Evolutionary conservation across 1,139 yeast genomes (phyloP).

Genomic region (Suhomyces atakaporum): DNA sequence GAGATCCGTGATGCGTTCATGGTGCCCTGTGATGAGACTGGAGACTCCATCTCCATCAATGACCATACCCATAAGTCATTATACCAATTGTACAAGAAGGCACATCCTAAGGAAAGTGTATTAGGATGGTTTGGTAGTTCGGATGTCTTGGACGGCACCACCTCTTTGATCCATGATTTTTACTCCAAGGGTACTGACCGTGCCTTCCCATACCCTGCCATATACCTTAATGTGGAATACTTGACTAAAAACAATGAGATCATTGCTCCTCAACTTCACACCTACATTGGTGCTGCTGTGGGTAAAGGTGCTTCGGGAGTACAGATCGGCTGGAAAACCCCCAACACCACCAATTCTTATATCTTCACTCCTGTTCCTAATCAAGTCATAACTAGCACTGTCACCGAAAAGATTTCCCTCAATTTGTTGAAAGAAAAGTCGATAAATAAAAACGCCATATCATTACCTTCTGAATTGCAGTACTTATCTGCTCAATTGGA

Average conservation of each 20-base stretch:
- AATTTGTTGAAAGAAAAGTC: constrained; percentile 34
- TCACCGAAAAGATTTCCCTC: constrained; percentile 60
- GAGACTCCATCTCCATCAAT: constrained; percentile 71
- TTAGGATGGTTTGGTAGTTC: constrained; percentile 89
- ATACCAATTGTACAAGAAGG: constrained; percentile 72
- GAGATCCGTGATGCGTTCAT: constrained; percentile 78
- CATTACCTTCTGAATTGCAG: constrained; percentile 28
- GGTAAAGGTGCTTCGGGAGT: constrained; percentile 52
- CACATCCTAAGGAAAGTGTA: constrained; percentile 77
- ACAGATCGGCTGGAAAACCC: constrained; percentile 51
- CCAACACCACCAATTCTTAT: constrained; percentile 48
- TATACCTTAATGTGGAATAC: constrained; percentile 65
- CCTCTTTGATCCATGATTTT: constrained; percentile 85
- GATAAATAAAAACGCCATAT: constrained; percentile 21
- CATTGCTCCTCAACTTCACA: constrained; percentile 51
- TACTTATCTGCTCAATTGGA: constrained; percentile 57
- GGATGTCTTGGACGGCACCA: constrained; percentile 63
- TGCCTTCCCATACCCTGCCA: constrained; percentile 75
- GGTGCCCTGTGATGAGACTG: constrained; percentile 82
- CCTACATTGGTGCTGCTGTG: constrained; percentile 77
- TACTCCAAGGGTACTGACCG: constrained; percentile 71
- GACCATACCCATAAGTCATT: constrained; percentile 72
- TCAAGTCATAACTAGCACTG: constrained; percentile 59
- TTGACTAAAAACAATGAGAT: constrained; percentile 34
- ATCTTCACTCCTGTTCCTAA: constrained; percentile 80